Percentiles rank a stretch among this genome's conserved stretches.
phyloP scores from a whole-genome alignment of 2,329 filamentous ascomycete genomes.

The Nemania sp. region DNA sequence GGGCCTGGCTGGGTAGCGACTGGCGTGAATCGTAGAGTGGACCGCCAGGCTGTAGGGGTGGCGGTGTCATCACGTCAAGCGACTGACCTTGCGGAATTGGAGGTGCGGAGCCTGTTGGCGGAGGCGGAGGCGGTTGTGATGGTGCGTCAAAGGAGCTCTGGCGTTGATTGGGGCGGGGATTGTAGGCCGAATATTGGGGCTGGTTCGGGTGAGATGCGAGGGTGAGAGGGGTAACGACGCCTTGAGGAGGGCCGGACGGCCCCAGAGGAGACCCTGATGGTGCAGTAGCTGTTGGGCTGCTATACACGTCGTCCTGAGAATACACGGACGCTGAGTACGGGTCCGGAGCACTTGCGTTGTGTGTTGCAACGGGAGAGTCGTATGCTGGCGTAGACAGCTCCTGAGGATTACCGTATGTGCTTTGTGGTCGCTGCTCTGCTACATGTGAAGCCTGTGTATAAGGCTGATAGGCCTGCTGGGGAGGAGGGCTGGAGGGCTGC shows the following conservation, averaged over 20 bases:
- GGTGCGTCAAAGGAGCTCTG: conserved; percentile 39
- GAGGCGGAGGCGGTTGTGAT: conserved; percentile 41
- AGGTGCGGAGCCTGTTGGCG: conserved; percentile 46
- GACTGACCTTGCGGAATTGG: conserved; percentile 47
- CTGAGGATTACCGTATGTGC: conserved; percentile 73
- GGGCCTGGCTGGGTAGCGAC: conserved; percentile 52
- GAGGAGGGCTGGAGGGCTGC: conserved; percentile 57
- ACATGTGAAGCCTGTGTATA: conserved; percentile 52
- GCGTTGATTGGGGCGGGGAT: conserved; percentile 32
- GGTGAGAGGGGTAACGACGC: conserved; percentile 35
- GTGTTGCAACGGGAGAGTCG: conserved; percentile 69
- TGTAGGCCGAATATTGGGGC: conserved; percentile 46
- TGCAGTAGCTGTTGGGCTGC: conserved; percentile 36
- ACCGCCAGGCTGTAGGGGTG: conserved; percentile 52
- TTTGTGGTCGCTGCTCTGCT: conserved; percentile 62
- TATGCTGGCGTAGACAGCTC: conserved; percentile 79
- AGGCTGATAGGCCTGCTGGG: conserved; percentile 50
- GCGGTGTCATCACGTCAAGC: conserved; percentile 45
- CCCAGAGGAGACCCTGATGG: conserved; percentile 39
- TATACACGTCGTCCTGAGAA: conserved; percentile 52
- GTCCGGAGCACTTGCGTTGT: conserved; percentile 45
- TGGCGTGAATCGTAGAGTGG: conserved; percentile 55
- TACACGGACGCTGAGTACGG: conserved; percentile 54
- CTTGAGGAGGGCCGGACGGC: conserved; percentile 31
- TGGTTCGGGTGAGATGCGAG: conserved; percentile 40